Evolutionary conservation across 768 basidiomycete species (phyloP), one percentile per base, ranked within the genome.

Genomic region (Pseudohyphozyma bogoriensis): DNA sequence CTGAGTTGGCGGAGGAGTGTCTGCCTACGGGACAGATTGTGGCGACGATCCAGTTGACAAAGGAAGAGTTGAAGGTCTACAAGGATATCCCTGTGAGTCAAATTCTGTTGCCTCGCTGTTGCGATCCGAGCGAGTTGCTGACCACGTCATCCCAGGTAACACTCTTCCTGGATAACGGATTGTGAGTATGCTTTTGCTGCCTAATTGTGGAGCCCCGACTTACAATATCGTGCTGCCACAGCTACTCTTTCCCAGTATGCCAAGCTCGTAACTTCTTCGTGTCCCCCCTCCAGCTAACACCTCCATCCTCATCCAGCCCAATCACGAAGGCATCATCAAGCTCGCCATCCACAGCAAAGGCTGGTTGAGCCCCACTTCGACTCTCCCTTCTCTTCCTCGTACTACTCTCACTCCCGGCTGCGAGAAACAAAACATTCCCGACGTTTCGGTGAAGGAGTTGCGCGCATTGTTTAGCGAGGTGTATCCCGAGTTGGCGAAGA

Each of bases 401-500:
- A 52, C 78, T 74, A 9, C 67, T 73, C 54, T 63, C 35, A 39
- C 54, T 8, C 11, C 20, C 4, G 67, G 64, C 9, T 58, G 47
- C 51, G 64, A 58, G 20, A 20, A 45, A 8, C 65, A 69, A 46
- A 39, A 64, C 26, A 59, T 97, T 51, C 90, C 93, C 0, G 79
- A 74, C 57, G 71, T 74, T 11, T 78, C 77, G 51, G 72, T 85
- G 4, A 70, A 74, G 39, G 72, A 72, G 55, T 70, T 93, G 56
- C 78, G 87, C 42, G 72, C 71, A 3, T 73, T 77, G 13, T 73
- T 93, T 15, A 71, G 74, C 24, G 70, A 74, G 35, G 75, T 89
- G 29, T 91, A 86, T 74, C 93, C 92, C 29, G 82, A 82, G 52
- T 78, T 97, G 47, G 85, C 82, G 8, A 74, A 81, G 65, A 85